Percentiles rank a stretch among this genome's conserved stretches.
phyloP scores from a whole-genome alignment of 306 rosid genomes.

The Citrullus mucosospermus region DNA sequence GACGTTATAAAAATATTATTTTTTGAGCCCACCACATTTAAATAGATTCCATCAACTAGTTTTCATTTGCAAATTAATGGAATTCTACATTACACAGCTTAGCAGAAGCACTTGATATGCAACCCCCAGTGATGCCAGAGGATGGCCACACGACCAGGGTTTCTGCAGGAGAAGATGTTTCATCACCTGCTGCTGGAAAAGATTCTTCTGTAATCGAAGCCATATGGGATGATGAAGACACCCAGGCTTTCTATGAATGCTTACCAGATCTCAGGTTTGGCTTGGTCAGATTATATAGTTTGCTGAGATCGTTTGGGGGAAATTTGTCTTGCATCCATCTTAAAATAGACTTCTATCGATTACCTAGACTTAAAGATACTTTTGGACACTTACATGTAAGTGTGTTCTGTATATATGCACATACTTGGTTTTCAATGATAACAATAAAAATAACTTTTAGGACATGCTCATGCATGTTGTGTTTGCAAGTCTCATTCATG shows the following conservation, averaged over 20 bases:
- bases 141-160: conserved; percentile 97
- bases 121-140: conserved; percentile 98
- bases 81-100: conserved; percentile 39
- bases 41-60: background rate
- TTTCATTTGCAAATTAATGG: conserved; percentile 5
- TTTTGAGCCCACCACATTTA: background rate
- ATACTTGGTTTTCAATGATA: background rate
- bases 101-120: conserved; percentile 98
- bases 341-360: background rate
- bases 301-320: background rate
- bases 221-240: conserved; percentile 97
- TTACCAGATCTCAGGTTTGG: conserved; percentile 97
- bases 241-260: conserved; percentile 85
- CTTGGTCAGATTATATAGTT: conserved; percentile 8
- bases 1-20: background rate
- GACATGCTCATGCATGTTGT: background rate
- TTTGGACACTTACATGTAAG: background rate
- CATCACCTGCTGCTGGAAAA: conserved; percentile 70
- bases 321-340: background rate
- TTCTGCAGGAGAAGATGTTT: conserved; percentile 79
- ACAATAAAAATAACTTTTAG: background rate
- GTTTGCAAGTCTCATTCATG: background rate
- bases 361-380: conserved; percentile 2
- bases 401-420: background rate
- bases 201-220: conserved; percentile 75